Base-by-base conservation (phyloP, 2,329 filamentous ascomycete species). In the Dactylella cylindrospora region DNA sequence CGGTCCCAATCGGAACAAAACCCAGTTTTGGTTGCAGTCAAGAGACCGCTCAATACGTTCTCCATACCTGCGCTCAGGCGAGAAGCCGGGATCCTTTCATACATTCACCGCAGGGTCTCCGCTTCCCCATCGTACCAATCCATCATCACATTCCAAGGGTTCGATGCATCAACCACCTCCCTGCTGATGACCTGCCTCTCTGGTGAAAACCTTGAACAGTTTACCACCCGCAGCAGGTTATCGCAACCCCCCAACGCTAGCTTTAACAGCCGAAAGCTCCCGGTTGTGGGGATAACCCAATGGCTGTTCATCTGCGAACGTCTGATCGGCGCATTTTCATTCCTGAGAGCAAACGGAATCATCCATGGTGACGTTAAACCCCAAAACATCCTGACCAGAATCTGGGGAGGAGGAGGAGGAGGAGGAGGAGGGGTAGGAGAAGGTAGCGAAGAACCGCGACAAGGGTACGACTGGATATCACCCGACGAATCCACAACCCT, bases 301-400 rank as follows among this genome's bases (percentile, higher is more conserved):
- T 69, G 66, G 66, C 28, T 69, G 7, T 66, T 67, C 10, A 45
- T 68, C 12, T 54, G 66, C 2, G 59, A 67, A 31, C 28, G 64
- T 3, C 49, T 69, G 7, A 47, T 55, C 31, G 36, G 33, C 5
- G 65, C 66, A 2, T 67, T 69, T 38, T 28, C 45, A n/a, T 47
- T 52, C 10, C 45, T 69, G 2, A 68, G 68, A 25, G 28, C 31
- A 1, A 46, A 26, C 1, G 64, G 65, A 0, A 62, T 69, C 5
- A 66, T 69, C 28, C 68, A 69, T 12, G 68, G 68, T 5, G 68
- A 69, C 17, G 53, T 69, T 5, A 69, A 68, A 35, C 67, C 64
- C 57, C 49, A 65, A 32, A 69, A 69, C 29, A 65, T 69, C 25
- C 55, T 69, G 4, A 61, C 67, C 3, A 61, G 61, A 5, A 12